Conservation (phyloP, 2,329 filamentous ascomycete genomes). For the Fusarium sp. region DNA sequence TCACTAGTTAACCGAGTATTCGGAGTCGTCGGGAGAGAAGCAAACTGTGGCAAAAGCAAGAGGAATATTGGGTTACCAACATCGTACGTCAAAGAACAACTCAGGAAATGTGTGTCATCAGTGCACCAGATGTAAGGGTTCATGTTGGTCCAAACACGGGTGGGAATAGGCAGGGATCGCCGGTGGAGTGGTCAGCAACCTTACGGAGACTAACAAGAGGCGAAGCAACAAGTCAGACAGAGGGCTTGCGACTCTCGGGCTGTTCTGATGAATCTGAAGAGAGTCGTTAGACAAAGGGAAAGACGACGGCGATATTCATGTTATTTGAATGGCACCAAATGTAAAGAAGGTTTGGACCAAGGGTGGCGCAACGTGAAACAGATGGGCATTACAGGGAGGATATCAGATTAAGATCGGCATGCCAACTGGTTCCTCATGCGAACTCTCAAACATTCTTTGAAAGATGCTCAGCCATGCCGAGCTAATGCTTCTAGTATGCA, state of each 20-base stretch:
- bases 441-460: neutral
- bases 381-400: neutral
- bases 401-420: neutral
- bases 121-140: no score
- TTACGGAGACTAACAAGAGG: constrained; percentile 21
- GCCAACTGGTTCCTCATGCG: neutral
- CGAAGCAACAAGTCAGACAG: constrained; percentile 21
- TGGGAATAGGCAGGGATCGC: neutral
- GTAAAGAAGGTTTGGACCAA: no score
- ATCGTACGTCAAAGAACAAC: no score
- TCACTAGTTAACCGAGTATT: neutral
- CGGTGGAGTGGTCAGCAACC: constrained; percentile 33
- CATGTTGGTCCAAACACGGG: no score
- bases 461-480: neutral
- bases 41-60: no score
- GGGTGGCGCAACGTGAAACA: neutral
- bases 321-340: neutral
- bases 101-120: no score
- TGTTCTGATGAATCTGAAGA: neutral
- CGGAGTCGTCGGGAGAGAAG: no score
- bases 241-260: neutral
- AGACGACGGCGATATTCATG: neutral
- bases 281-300: neutral
- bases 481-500: neutral
- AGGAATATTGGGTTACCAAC: no score